phyloP scores from a whole-genome alignment of 352 stramenopile species.

The Halophytophthora polymorphica region DNA sequence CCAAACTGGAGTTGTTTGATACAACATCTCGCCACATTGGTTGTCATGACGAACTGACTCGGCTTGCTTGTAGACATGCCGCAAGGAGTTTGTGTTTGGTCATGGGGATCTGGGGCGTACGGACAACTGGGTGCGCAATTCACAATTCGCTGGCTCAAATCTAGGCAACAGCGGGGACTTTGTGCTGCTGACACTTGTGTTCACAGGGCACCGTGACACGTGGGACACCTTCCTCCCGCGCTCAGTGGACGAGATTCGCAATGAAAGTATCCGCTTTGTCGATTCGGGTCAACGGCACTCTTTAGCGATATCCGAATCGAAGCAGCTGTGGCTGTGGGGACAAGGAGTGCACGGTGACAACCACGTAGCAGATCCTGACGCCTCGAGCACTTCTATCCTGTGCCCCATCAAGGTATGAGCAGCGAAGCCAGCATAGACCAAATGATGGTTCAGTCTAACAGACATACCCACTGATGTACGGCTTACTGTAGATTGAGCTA shows the following conservation, averaged over 20 bases:
- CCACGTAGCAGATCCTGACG: constrained; percentile 35
- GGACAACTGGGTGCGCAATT: constrained; percentile 55
- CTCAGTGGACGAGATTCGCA: constrained; percentile 64
- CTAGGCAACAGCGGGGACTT: background rate
- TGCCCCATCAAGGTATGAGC: constrained; percentile 43
- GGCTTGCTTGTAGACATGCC: constrained; percentile 36
- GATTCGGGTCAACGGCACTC: constrained; percentile 69
- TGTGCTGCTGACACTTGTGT: background rate
- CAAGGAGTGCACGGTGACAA: constrained; percentile 61
- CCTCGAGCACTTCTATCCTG: constrained; percentile 47
- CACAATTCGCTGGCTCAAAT: too few species aligned
- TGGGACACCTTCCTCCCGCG: constrained; percentile 60
- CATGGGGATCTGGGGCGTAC: constrained; percentile 60
- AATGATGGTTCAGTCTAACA: background rate
- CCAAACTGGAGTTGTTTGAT: background rate
- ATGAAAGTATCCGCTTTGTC: constrained; percentile 54
- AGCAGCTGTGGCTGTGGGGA: constrained; percentile 72
- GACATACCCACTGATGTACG: background rate
- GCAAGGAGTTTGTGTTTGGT: constrained; percentile 63
- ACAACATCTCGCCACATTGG: background rate
- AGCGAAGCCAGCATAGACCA: background rate
- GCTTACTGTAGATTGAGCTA: constrained; percentile 38
- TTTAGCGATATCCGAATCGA: constrained; percentile 56
- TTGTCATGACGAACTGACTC: background rate
- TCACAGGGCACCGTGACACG: constrained; percentile 63